Percentiles rank a stretch among this genome's conserved stretches.
Conservation (phyloP, 1,284 basidiomycete genomes). For the Polyporus tsugae region DNA sequence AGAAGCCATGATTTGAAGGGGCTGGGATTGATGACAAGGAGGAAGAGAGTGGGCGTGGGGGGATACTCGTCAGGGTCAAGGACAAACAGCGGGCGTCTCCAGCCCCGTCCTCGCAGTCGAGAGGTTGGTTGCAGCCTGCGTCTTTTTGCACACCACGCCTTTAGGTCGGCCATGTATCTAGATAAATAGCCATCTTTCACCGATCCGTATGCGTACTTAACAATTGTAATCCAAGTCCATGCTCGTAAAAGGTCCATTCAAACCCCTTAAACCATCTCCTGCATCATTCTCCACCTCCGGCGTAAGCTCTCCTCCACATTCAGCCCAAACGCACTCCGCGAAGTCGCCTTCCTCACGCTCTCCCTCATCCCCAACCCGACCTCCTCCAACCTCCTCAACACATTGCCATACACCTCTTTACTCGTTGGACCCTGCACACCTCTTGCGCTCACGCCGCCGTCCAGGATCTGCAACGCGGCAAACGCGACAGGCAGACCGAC, state of each 20-base stretch:
- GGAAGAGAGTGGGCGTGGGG: not conserved
- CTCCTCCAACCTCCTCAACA: constrained; percentile 67
- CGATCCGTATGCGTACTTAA: too few species aligned
- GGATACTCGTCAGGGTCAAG: too few species aligned
- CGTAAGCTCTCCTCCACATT: constrained; percentile 25
- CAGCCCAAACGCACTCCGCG: constrained; percentile 11
- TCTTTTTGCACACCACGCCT: too few species aligned
- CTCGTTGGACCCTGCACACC: constrained; percentile 78
- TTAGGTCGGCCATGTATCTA: too few species aligned
- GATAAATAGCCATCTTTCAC: too few species aligned
- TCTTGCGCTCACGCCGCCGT: constrained; percentile 66
- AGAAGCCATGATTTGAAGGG: constrained; percentile 61
- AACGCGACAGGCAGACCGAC: constrained; percentile 64
- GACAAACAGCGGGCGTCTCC: too few species aligned
- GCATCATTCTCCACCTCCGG: constrained; percentile 25
- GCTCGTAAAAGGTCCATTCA: not conserved
- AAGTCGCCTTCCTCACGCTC: constrained; percentile 38
- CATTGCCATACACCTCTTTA: constrained; percentile 63
- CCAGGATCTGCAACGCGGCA: constrained; percentile 43
- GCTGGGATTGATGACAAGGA: not conserved
- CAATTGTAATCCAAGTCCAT: not conserved
- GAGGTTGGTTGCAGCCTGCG: too few species aligned
- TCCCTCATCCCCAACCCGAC: constrained; percentile 78
- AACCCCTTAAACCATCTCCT: not conserved
- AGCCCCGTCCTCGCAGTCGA: too few species aligned